Conservation (phyloP, 1,284 basidiomycete genomes). For the Porogramme epimiltina region DNA sequence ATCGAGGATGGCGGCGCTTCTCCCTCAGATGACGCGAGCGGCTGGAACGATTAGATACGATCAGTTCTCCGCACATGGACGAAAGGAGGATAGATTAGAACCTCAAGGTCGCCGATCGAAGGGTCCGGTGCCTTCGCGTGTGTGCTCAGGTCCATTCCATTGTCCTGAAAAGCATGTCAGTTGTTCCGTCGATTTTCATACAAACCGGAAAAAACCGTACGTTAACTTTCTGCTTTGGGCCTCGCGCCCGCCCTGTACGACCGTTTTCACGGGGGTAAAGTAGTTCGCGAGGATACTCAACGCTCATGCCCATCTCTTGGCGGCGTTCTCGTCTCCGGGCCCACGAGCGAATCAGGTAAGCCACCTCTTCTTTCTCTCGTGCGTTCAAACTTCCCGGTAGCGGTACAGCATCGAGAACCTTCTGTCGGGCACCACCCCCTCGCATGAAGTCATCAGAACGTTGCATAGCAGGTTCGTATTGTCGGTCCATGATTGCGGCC, state of each 20-base stretch:
- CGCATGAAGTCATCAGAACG: slow-evolving; percentile 57
- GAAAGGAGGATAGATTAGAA: not conserved
- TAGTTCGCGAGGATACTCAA: slow-evolving; percentile 13
- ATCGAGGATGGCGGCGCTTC: slow-evolving; percentile 29
- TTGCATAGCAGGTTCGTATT: slow-evolving; percentile 51
- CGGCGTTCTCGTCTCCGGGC: slow-evolving; percentile 43
- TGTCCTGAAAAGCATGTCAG: not conserved
- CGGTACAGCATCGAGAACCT: slow-evolving; percentile 48
- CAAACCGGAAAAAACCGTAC: not conserved
- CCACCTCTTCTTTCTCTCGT: slow-evolving; percentile 49
- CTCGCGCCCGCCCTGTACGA: not conserved
- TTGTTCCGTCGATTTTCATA: not conserved
- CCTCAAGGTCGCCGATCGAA: slow-evolving; percentile 19
- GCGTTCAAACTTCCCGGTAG: slow-evolving; percentile 55
- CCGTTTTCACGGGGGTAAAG: slow-evolving; percentile 3
- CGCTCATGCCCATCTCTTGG: slow-evolving; percentile 21
- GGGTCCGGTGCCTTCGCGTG: slow-evolving; percentile 15
- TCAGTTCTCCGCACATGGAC: too few species aligned
- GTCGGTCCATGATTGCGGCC: slow-evolving; percentile 52
- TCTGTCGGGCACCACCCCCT: slow-evolving; percentile 50
- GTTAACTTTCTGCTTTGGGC: not conserved
- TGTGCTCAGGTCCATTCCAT: slow-evolving; percentile 10
- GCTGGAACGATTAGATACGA: slow-evolving; percentile 1
- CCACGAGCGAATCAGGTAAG: slow-evolving; percentile 53
- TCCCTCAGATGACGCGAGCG: slow-evolving; percentile 15